A percentile compares a stretch with the other conserved stretches of the same genome.
phyloP scores from a whole-genome alignment of 768 basidiomycete species.

The Tylopilus sp. region DNA sequence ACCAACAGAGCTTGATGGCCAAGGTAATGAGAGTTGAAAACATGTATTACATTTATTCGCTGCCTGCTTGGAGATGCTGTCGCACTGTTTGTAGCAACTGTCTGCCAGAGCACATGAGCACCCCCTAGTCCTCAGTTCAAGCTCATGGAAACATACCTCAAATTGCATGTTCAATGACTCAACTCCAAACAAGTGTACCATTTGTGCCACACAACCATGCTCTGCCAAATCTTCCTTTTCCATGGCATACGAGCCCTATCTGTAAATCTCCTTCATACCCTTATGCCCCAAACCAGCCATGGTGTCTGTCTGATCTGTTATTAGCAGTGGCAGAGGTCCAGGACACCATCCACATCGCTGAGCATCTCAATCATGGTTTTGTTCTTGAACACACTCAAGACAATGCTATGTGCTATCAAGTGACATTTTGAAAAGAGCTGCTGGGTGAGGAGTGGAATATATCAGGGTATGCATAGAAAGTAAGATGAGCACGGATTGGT shows the following conservation, averaged over 20 bases:
- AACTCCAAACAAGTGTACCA: constrained; percentile 93
- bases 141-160: constrained; percentile 77
- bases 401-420: constrained; percentile 90
- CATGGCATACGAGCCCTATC: constrained; percentile 55
- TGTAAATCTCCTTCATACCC: constrained; percentile 43
- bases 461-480: constrained; percentile 92
- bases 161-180: constrained; percentile 88
- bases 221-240: constrained; percentile 94
- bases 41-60: constrained; percentile 93
- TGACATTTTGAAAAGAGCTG: constrained; percentile 91
- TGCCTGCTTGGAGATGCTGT: constrained; percentile 85
- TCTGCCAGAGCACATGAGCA: no score
- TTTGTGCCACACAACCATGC: constrained; percentile 97
- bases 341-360: constrained; percentile 91
- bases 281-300: constrained; percentile 28
- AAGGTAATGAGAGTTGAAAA: constrained; percentile 96
- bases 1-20: constrained; percentile 86
- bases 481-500: constrained; percentile 94
- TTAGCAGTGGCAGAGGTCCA: constrained; percentile 88
- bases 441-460: constrained; percentile 73
- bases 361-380: constrained; percentile 92
- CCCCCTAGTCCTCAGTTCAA: no score
- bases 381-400: constrained; percentile 93
- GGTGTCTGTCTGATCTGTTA: constrained; percentile 77
- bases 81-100: constrained; percentile 91